Evolutionary conservation across 2,329 filamentous ascomycete species (phyloP).

Genomic region (Alternaria brassicicola): DNA sequence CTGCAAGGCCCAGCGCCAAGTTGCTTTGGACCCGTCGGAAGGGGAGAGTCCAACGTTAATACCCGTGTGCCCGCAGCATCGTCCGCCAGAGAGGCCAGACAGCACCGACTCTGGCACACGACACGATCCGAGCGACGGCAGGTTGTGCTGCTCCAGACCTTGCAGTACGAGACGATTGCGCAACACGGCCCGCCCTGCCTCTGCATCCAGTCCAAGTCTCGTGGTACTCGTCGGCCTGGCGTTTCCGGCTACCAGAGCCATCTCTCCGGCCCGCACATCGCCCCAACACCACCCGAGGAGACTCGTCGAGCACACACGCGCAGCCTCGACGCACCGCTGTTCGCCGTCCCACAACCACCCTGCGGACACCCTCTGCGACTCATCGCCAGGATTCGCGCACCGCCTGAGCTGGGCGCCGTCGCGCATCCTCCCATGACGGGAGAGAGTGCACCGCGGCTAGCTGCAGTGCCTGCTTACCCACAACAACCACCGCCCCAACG

Average conservation of each 20-base stretch:
- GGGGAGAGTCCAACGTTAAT: slow-evolving; percentile 17
- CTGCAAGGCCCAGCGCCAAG: slow-evolving; percentile 17
- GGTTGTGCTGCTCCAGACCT: neutral
- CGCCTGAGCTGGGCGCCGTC: slow-evolving; percentile 30
- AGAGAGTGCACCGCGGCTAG: slow-evolving; percentile 32
- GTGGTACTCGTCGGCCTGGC: slow-evolving; percentile 10
- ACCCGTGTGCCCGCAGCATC: slow-evolving; percentile 18
- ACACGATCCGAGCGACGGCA: slow-evolving; percentile 14
- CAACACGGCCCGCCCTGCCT: neutral
- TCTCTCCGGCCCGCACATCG: slow-evolving; percentile 9
- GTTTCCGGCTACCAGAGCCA: neutral
- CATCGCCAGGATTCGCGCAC: slow-evolving; percentile 41
- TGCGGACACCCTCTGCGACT: neutral
- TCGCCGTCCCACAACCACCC: no score
- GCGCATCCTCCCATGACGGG: slow-evolving; percentile 29
- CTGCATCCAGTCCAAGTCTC: neutral
- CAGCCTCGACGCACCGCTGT: neutral
- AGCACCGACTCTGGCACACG: slow-evolving; percentile 13
- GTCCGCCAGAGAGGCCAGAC: neutral
- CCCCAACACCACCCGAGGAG: slow-evolving; percentile 5
- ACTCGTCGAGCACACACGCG: neutral
- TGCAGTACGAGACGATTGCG: neutral
- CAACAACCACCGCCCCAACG: slow-evolving; percentile 22
- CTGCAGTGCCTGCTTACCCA: slow-evolving; percentile 20
- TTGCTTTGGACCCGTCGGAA: slow-evolving; percentile 6